Evolutionary conservation across 2,329 filamentous ascomycete species (phyloP), one percentile per base, ranked within the genome.

Genomic region (Trichocomaceae sp.): DNA sequence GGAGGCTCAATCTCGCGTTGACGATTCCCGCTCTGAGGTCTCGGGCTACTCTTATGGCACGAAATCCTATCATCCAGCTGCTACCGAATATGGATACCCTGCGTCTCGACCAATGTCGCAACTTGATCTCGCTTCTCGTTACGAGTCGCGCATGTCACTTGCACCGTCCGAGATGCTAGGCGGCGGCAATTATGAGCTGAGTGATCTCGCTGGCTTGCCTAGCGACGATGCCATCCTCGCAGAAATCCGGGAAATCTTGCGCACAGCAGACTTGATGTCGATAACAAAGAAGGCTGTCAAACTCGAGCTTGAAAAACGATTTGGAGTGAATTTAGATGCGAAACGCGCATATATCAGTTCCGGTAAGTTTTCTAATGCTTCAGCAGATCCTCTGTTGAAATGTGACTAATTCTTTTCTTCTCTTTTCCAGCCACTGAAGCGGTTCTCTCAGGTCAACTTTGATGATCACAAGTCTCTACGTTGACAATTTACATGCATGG

Each of bases 201-300:
- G 82, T 6, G 87, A 88, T 64, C 79, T 95, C 63, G 79, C 82
- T 7, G 83, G 86, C 55, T 74, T 96, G 66, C 93, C 93, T 0
- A 88, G 81, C 58, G 93, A 99, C 63, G 93, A 99, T 66, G 87
- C 89, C 10, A 79, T 99, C 49, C 77, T 99, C 59, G 86, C 90
- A 0, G 93, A 99, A 79, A 99, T 99, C 64, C 83, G 93, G 50
- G 90, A 96, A 66, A 96, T 99, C 60, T 77, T 99, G 59, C 83
- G 85, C 63, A 95, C 87, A 12, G 91, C 90, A 1, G 93, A 99
- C 74, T 76, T 99, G 67, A 99, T 99, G 93, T 91, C 83, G 4
- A 89, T 99, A 44, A 99, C 93, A 61, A 99, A 99, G 84, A 99
- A 99, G 83, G 90, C 88, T 64, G 88, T 99, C 73, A 97, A 97